Evolutionary conservation across 257 asterid genomes (phyloP), one percentile per base, ranked within the genome.

Genomic region (Nicotiana tabacum): DNA sequence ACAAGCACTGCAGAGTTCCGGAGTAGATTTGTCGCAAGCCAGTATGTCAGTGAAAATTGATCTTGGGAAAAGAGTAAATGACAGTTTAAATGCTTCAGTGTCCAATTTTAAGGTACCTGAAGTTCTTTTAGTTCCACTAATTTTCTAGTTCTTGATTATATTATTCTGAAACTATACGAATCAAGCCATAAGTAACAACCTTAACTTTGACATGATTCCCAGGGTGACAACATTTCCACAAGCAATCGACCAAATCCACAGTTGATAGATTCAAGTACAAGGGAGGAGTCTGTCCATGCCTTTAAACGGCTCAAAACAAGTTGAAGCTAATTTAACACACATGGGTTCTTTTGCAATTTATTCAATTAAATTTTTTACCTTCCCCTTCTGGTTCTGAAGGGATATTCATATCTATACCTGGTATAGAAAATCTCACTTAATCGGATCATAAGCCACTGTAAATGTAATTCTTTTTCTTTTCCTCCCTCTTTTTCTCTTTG

Each of bases 1-100:
- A 21, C 90, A 92, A 89, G 98, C 99, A 61, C 89, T 96, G 76
- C 95, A 91, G 84, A 90, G 82, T 80, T 92, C 97, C 29, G 99
- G 99, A 33, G 92, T 96, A 43, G 97, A 96, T 84, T 88, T 93
- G 77, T 90, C 98, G 16, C 94, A 90, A 83, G 94, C 99, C 84
- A 90, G 85, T 88, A 91, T 96, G 85, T 93, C 98, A 1, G 99
- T 94, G 35, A 93, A 94, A 87, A 91, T 96, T 78, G 96, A 96
- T 86, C 90, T 96, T 24, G 98, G 96, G 27, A 93, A 93, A 87
- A 90, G 87, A 86, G 90, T 89, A 11, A 86, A 88, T 39, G 87
- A 86, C 61, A 48, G 85, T 86, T 85, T 86, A 83, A 88, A 85
- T 87, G 86, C 93, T 83, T 85, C 94, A 58, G 60, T 91, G 6